Evolutionary conservation across 2,329 filamentous ascomycete genomes (phyloP).

Genomic region (Laburnicola sp.): DNA sequence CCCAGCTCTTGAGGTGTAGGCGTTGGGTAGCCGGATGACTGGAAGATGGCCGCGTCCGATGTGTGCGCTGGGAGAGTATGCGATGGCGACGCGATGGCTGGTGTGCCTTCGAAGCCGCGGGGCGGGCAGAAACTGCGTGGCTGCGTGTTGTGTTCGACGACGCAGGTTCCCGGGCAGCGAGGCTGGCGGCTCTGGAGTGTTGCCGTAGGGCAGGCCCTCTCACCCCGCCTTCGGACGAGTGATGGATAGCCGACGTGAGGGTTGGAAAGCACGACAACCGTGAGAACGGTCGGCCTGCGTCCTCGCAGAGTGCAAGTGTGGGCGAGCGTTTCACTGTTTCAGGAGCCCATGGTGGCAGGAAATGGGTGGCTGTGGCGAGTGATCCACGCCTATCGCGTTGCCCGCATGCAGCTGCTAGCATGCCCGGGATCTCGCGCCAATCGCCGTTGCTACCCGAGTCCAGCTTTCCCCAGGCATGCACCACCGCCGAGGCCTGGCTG

Average conservation of each 20-base stretch:
- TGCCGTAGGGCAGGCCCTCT: conserved; percentile 10
- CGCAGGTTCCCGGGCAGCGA: no score
- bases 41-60: background rate
- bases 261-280: conserved; percentile 1
- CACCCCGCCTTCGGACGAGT: conserved; percentile 33
- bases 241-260: background rate
- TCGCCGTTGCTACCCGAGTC: conserved; percentile 33
- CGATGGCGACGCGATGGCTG: no score
- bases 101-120: no score
- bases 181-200: no score
- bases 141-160: no score
- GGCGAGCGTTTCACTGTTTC: conserved; percentile 39
- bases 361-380: conserved; percentile 38
- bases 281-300: conserved; percentile 2
- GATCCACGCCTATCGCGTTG: conserved; percentile 24
- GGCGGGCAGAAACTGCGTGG: no score
- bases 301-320: background rate
- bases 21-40: no score
- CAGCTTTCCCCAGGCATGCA: conserved; percentile 35
- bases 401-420: conserved; percentile 23
- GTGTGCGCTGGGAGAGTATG: conserved; percentile 11
- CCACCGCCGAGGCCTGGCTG: conserved; percentile 20
- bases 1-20: conserved; percentile 7
- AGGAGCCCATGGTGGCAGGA: conserved; percentile 22
- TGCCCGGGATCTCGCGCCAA: conserved; percentile 25